Conservation (phyloP, 495 filamentous ascomycete genomes). For the Talaromyces adpressus region DNA sequence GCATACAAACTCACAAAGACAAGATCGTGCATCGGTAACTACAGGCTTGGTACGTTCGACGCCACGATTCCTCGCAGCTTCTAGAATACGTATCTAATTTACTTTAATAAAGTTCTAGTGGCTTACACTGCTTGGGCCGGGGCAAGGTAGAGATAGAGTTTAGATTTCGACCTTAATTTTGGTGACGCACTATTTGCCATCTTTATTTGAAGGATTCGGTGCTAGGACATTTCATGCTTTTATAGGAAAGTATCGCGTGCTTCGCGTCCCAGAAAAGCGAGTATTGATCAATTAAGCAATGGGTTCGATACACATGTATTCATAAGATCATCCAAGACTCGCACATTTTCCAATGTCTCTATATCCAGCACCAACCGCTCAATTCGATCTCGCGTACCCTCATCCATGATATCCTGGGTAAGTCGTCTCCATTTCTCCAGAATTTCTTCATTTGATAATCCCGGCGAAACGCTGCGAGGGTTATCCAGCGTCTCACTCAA, state of each 20-base stretch:
- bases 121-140: background rate
- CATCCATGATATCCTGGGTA: constrained; percentile 20
- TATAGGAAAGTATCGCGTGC: no score
- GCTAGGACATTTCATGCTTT: no score
- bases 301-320: no score
- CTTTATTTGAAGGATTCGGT: background rate
- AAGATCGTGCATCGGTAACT: background rate
- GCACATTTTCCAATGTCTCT: constrained; percentile 16
- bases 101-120: background rate
- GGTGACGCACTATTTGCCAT: background rate
- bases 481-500: constrained; percentile 15
- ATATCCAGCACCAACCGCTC: constrained; percentile 24
- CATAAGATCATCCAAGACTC: no score
- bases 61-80: background rate
- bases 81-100: background rate
- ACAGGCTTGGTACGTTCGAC: background rate
- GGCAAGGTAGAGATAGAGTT: background rate
- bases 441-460: constrained; percentile 29
- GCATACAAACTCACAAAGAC: background rate
- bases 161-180: background rate
- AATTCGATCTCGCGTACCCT: constrained; percentile 21
- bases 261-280: no score
- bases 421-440: constrained; percentile 23
- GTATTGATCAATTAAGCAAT: no score
- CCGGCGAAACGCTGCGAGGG: constrained; percentile 19